These are phyloP conservation scores for Sphagnum fallax DNA, from an alignment of 228 moss, liverwort and hornwort genomes.

Conservation along the genomic window DNA sequence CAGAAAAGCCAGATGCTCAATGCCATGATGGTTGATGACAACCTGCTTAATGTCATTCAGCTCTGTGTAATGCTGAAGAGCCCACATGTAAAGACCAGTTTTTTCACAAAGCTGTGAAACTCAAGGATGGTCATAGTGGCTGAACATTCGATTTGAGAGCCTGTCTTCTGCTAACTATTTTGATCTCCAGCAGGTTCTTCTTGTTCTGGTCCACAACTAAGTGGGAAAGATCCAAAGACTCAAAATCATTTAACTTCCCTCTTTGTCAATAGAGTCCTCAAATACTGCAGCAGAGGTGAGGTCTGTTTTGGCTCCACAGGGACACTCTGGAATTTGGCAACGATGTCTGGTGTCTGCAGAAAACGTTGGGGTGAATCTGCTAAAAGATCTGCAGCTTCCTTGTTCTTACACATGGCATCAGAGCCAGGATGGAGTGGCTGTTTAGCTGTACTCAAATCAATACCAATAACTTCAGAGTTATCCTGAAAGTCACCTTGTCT, in stretches of 20 bases:
- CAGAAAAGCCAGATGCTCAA: constrained; percentile 84
- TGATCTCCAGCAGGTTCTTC: constrained; percentile 41
- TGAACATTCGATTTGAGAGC: constrained; percentile 88
- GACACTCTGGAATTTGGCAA: constrained; percentile 88
- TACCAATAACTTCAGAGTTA: too few relatives aligned
- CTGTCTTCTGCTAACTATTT: constrained; percentile 76
- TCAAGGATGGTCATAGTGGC: constrained; percentile 86
- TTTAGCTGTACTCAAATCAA: too few relatives aligned
- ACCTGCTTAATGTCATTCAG: constrained; percentile 90
- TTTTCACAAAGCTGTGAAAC: constrained; percentile 97
- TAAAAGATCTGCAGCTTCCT: constrained; percentile 85
- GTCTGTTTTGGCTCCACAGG: constrained; percentile 80
- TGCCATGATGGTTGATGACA: constrained; percentile 83
- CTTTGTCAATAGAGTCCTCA: constrained; percentile 75
- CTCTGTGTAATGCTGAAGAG: constrained; percentile 88
- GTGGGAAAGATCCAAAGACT: constrained; percentile 41
- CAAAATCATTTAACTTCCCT: constrained; percentile 66
- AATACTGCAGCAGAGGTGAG: constrained; percentile 79
- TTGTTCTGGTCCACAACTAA: constrained; percentile 41
- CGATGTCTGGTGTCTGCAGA: constrained; percentile 78
- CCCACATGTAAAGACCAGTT: constrained; percentile 91
- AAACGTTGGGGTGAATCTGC: constrained; percentile 89
- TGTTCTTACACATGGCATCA: neutral
- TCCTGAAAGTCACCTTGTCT: too few relatives aligned
- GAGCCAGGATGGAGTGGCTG: too few relatives aligned